phyloP scores from a whole-genome alignment of 1,139 yeast species.

The Taphrina pruni region DNA sequence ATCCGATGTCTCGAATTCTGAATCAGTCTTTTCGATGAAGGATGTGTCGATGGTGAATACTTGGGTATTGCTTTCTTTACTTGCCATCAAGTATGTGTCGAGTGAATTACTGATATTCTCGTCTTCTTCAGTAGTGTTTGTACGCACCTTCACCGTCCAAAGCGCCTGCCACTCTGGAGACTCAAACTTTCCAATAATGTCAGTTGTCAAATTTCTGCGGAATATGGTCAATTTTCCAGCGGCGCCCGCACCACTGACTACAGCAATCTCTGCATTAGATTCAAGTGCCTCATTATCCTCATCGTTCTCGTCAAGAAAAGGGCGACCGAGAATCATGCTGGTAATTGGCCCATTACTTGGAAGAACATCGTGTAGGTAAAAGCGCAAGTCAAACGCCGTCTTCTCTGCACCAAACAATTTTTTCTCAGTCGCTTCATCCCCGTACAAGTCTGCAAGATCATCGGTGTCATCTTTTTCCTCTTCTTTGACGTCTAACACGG shows the following conservation, averaged over 20 bases:
- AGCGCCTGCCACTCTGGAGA: slow-evolving; percentile 53
- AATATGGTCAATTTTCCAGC: slow-evolving; percentile 67
- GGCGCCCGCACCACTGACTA: slow-evolving; percentile 69
- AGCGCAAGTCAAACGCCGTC: slow-evolving; percentile 44
- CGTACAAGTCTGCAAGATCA: slow-evolving; percentile 50
- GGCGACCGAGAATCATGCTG: slow-evolving; percentile 66
- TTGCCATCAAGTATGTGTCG: slow-evolving; percentile 69
- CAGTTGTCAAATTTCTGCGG: slow-evolving; percentile 73
- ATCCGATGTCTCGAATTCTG: slow-evolving; percentile 68
- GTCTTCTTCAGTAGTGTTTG: slow-evolving; percentile 43
- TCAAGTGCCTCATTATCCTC: slow-evolving; percentile 15
- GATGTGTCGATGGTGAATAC: slow-evolving; percentile 72
- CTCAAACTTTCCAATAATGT: slow-evolving; percentile 78
- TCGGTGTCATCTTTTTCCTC: slow-evolving; percentile 52
- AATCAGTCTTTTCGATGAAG: slow-evolving; percentile 67
- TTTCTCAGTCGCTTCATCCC: slow-evolving; percentile 39
- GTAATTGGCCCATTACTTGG: slow-evolving; percentile 77
- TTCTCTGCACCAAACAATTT: slow-evolving; percentile 34
- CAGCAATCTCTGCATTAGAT: slow-evolving; percentile 61
- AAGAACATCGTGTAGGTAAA: slow-evolving; percentile 60
- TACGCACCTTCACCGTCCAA: slow-evolving; percentile 50
- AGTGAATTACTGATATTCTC: slow-evolving; percentile 52
- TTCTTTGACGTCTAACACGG: slow-evolving; percentile 36
- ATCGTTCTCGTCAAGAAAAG: neutral
- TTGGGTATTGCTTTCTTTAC: slow-evolving; percentile 63